Evolutionary conservation across 305 asterid species (phyloP), one percentile per base, ranked within the genome.

Genomic region (Fraxinus sp.): DNA sequence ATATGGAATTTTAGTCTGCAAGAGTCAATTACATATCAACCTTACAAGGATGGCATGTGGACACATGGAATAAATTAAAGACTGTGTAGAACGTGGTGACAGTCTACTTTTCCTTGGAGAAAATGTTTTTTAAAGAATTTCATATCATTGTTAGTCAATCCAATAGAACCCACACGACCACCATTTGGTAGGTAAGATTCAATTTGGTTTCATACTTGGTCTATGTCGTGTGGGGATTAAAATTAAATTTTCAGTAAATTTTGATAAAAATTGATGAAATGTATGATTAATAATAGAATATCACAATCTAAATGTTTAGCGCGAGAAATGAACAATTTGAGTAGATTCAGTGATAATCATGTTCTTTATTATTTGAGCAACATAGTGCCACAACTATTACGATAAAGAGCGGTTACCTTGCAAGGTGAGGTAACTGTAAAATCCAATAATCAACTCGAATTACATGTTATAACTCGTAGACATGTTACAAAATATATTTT

Each of bases 91-190:
- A 59, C n/a, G 83, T 59, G 80, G 68, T 62, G 57, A 79, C 79
- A 83, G 70, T 83, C 20, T 32, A 68, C 24, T 41, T 75, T 78
- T 39, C 11, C 26, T 16, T 7, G 78, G 83, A 75, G 83, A 78
- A 84, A 79, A 73, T n/a, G 66, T 75, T 82, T 82, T 80, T 32
- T 37, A 78, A 78, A 79, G 79, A 86, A 86, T 85, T 88, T 87
- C 88, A 87, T 84, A 83, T 14, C 83, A 78, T 28, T 55, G 75
- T 8, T 83, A 89, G 89, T 87, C 87, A 87, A 80, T 83, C 66
- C 26, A 55, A 55, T 55, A 1, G 66, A 55, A 9, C 66, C 66
- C 66, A 55, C 26, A 55, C 8, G 2, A 7, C 26, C 66, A 55
- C 66, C 66, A 5, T 55, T 55, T 55, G 26, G 66, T 55, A n/a